Conservation (phyloP, 345 rosid genomes). For the Hibiscus tridactylites region DNA sequence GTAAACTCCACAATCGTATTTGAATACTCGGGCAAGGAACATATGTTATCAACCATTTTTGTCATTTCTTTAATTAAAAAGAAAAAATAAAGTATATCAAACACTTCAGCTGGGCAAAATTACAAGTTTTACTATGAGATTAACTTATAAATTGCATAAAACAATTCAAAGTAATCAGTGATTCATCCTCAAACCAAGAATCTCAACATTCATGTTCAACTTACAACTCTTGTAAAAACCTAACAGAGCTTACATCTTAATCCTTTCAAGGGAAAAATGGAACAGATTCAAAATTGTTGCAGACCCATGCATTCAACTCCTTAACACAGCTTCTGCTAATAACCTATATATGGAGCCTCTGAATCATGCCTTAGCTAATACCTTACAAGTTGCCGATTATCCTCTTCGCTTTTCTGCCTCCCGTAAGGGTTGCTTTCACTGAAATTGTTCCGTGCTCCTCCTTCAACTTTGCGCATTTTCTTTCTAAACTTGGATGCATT, state of each 20-base stretch:
- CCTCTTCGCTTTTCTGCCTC: constrained; percentile 32
- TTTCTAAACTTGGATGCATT: constrained; percentile 79
- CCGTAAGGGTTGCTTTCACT: constrained; percentile 78
- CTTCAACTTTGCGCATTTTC: constrained; percentile 40
- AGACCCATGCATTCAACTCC: too few species aligned
- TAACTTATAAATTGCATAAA: not conserved
- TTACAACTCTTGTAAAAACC: not conserved
- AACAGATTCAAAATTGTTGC: constrained; percentile 17
- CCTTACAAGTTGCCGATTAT: constrained; percentile 47
- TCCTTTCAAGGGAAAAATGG: not conserved
- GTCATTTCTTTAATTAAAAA: too few species aligned
- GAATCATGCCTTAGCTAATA: constrained; percentile 24
- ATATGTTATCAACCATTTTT: too few species aligned
- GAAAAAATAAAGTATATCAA: too few species aligned
- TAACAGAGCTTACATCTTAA: not conserved
- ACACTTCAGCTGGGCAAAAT: too few species aligned
- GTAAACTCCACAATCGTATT: too few species aligned
- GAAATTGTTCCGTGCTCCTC: constrained; percentile 37
- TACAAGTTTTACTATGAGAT: not conserved
- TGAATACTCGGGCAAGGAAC: too few species aligned
- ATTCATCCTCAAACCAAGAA: not conserved
- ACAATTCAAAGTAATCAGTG: not conserved
- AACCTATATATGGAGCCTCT: not conserved
- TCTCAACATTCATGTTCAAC: not conserved
- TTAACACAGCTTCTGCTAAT: constrained; percentile 6